These are phyloP conservation scores for Coemansia sp. DNA, from an alignment of 192 early-diverging fungal species.

Conservation along the genomic window DNA sequence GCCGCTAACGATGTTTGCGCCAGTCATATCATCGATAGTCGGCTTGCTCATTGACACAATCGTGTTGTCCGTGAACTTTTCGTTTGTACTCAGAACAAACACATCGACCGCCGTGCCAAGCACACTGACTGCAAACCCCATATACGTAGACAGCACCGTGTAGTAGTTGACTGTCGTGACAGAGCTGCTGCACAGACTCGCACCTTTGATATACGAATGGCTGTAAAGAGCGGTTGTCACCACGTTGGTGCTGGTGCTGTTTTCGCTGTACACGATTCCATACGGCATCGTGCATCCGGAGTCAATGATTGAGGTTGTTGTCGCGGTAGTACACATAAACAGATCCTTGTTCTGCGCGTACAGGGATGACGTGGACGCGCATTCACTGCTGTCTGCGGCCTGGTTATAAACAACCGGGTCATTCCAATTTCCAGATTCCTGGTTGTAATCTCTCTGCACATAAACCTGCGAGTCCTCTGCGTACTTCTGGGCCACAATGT, in stretches of 20 bases:
- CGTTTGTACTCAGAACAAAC: neutral
- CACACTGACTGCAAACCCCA: slow-evolving; percentile 5
- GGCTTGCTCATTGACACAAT: neutral
- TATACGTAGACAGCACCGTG: slow-evolving; percentile 16
- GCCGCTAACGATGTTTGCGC: neutral
- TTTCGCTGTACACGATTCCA: slow-evolving; percentile 12
- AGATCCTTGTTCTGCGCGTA: neutral
- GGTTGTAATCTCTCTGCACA: neutral
- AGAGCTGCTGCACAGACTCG: slow-evolving; percentile 3
- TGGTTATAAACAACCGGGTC: neutral
- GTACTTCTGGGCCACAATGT: neutral
- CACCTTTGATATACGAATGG: slow-evolving; percentile 12
- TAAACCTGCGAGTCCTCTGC: neutral
- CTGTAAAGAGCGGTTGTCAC: slow-evolving; percentile 11
- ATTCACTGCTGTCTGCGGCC: neutral
- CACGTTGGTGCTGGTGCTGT: neutral
- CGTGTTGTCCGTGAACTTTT: neutral
- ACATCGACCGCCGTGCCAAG: neutral
- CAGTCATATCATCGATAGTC: too few relatives aligned
- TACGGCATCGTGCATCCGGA: slow-evolving; percentile 18
- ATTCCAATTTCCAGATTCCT: neutral
- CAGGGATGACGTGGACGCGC: neutral
- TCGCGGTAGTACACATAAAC: neutral
- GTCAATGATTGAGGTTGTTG: neutral
- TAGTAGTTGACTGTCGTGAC: slow-evolving; percentile 16